Base-by-base conservation (phyloP, 2,329 filamentous ascomycete species). In the Cercospora citrullina region DNA sequence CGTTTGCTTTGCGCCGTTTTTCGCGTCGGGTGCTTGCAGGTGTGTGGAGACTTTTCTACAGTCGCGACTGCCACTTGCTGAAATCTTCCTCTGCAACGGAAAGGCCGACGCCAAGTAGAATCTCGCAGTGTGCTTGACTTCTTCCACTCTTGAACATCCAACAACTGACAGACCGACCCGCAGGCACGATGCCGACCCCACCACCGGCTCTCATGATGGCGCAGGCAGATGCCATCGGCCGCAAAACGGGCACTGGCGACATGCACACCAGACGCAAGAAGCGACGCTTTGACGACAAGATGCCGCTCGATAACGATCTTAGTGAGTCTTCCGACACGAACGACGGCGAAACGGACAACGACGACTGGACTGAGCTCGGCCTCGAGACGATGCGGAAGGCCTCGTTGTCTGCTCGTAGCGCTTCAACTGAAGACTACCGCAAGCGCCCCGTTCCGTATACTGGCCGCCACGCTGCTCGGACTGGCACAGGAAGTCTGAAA, bases 301-400 rank as follows among this genome's bases (percentile, higher is more conserved):
- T 98, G 94, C 97, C 94, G 69, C 86, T 93, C 60, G 90, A 92
- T 75, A 85, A 91, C 21, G 69, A 72, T 30, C 75, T 71, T 14
- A 59, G 31, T 28, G 53, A 65, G 28, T 71, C 70, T 26, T 72
- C 72, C 21, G 73, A 71, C 6, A 60, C 72, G 12, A 80, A 83
- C 70, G 92, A 97, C 77, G 55, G 55, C 18, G 87, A 91, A 68
- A 98, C 95, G 18, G 95, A 98, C 77, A 93, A 97, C 77, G 94
- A 98, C 80, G 94, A 98, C 80, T 97, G 94, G 94, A 92, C 91
- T 59, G 89, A 91, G 63, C 91, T 97, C 70, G 94, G 93, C 63
- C 92, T 94, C 31, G 93, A 91, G 64, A 92, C 92, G 72, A 86
- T 97, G 73, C 89, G 94, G 81, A 89, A 84, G 80, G 87, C 81